Evolutionary conservation across 495 filamentous ascomycete genomes (phyloP), one percentile per base, ranked within the genome.

Genomic region (Hypoxylon lienhwacheense): DNA sequence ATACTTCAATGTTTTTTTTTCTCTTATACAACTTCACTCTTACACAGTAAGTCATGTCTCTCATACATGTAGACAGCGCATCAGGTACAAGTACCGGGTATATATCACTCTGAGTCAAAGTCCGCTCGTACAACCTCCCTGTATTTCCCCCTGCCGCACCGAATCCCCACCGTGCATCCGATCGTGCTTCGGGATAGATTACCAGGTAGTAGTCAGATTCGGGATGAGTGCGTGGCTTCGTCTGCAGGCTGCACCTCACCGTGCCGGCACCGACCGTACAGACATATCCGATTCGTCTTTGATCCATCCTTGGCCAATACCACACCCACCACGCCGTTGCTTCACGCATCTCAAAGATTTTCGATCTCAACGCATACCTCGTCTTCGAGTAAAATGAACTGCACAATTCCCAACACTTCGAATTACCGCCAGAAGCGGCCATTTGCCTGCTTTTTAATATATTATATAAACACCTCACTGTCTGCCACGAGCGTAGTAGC

Each of bases 341-440:
- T 45, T 47, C n/a, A 51, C 54, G n/a, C n/a, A n/a, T n/a, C n/a
- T n/a, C n/a, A n/a, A n/a, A n/a, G n/a, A n/a, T n/a, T n/a, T n/a
- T n/a, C n/a, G n/a, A n/a, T 73, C 3, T 61, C 59, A 15, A 54
- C 54, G 22, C 47, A 53, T 15, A 72, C 31, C 0, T 48, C 68
- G 20, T 71, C 70, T 6, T 55, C 59, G 33, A 70, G 67, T 1
- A 53, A 62, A 29, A 64, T 61, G 52, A 73, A 72, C 7, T 57
- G 61, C 16, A 47, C 56, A n/a, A 72, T 51, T 14, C 26, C 39
- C 48, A 32, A n/a, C n/a, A n/a, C n/a, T n/a, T n/a, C n/a, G n/a
- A n/a, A n/a, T n/a, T n/a, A n/a, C n/a, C n/a, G n/a, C n/a, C n/a
- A n/a, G n/a, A n/a, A n/a, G n/a, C n/a, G n/a, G n/a, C n/a, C n/a